phyloP scores from a whole-genome alignment of 1,284 basidiomycete species.

The Bondarzewia mesenterica region DNA sequence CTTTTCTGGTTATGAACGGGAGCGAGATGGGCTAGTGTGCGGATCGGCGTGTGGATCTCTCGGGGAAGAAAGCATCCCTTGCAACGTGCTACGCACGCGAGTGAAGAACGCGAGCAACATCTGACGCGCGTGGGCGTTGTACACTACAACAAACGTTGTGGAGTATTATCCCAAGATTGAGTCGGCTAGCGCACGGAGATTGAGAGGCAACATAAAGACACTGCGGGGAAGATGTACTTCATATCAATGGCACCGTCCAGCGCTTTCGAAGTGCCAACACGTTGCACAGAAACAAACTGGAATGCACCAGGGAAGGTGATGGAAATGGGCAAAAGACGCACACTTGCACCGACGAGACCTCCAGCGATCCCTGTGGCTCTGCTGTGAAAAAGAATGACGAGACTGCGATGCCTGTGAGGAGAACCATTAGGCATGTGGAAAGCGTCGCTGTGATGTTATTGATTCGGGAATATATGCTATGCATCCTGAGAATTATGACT shows the following conservation, averaged over 20 bases:
- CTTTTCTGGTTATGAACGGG: no score
- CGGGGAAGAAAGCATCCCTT: background rate
- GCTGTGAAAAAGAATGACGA: slow-evolving; percentile 60
- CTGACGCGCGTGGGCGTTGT: background rate
- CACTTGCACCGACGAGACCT: slow-evolving; percentile 63
- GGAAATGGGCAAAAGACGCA: slow-evolving; percentile 23
- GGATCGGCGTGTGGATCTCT: background rate
- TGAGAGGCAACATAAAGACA: background rate
- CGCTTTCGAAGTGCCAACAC: background rate
- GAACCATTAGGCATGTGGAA: slow-evolving; percentile 70
- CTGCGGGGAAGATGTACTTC: background rate
- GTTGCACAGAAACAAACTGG: background rate
- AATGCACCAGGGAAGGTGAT: background rate
- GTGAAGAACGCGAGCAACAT: background rate
- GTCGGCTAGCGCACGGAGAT: background rate
- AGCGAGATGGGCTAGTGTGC: background rate
- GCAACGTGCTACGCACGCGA: background rate
- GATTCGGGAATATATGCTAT: slow-evolving; percentile 57
- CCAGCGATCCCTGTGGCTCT: slow-evolving; percentile 47
- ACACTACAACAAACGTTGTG: background rate
- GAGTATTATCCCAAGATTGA: background rate
- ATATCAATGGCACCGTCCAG: background rate
- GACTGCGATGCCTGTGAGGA: slow-evolving; percentile 69
- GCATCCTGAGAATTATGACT: slow-evolving; percentile 37
- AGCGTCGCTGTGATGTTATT: slow-evolving; percentile 70